These are phyloP conservation scores for Monosporascus sp. DNA, from an alignment of 2,329 filamentous ascomycete species.

Conservation along the genomic window DNA sequence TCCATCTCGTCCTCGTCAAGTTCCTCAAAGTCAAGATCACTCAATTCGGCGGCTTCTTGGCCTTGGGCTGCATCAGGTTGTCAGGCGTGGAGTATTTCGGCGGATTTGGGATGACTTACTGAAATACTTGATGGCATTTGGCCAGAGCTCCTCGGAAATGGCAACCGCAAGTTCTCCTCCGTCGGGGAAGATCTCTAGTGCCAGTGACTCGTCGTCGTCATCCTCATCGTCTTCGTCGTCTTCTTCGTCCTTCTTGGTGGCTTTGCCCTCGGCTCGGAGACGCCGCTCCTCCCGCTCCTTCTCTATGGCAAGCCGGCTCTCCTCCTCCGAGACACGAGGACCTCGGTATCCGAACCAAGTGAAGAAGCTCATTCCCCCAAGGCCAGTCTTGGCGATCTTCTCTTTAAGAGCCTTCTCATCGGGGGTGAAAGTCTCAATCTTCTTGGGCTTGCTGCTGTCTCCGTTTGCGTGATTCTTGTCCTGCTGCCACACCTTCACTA, in stretches of 20 bases:
- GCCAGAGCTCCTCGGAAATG: constrained; percentile 84
- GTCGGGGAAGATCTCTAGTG: constrained; percentile 80
- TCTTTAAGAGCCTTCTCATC: constrained; percentile 50
- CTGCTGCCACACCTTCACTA: constrained; percentile 64
- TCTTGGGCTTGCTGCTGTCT: constrained; percentile 24
- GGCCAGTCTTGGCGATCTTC: constrained; percentile 56
- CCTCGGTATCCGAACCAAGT: constrained; percentile 81
- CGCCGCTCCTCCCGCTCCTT: constrained; percentile 55
- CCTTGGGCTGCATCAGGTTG: constrained; percentile 52
- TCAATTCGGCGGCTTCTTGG: constrained; percentile 62
- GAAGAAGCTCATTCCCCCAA: constrained; percentile 76
- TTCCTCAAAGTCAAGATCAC: constrained; percentile 65
- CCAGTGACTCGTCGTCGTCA: constrained; percentile 58
- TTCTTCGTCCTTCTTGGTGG: constrained; percentile 49
- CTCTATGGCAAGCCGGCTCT: constrained; percentile 59
- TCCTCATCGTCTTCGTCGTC: constrained; percentile 55
- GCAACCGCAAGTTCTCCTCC: constrained; percentile 78
- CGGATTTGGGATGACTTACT: constrained; percentile 51
- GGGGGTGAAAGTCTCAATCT: constrained; percentile 45
- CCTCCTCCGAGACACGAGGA: constrained; percentile 64
- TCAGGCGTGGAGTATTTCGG: constrained; percentile 29
- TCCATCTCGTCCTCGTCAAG: constrained; percentile 31
- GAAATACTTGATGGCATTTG: constrained; percentile 84
- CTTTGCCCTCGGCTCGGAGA: constrained; percentile 45
- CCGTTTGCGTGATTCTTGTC: constrained; percentile 40